These are phyloP conservation scores for Stephania cephalantha DNA, from an alignment of 164 flowering plant species.

Conservation along the genomic window DNA sequence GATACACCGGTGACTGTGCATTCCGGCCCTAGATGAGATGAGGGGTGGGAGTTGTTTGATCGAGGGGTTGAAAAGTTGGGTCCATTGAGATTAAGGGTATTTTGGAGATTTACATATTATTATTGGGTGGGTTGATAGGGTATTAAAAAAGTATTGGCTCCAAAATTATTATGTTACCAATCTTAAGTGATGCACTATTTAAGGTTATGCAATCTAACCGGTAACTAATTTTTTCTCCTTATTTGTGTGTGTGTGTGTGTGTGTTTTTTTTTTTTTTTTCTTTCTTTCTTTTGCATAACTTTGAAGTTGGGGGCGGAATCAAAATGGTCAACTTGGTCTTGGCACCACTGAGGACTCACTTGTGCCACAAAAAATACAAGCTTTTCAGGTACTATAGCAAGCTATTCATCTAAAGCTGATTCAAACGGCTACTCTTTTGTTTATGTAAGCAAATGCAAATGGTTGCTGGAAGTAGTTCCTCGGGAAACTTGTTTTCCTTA, in stretches of 20 bases:
- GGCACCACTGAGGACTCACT: slow-evolving; percentile 86
- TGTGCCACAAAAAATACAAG: slow-evolving; percentile 80
- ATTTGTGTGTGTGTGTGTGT: neutral
- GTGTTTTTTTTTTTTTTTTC: too few relatives aligned
- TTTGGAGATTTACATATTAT: too few relatives aligned
- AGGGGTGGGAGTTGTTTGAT: too few relatives aligned
- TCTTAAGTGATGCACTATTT: neutral
- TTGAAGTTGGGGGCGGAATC: slow-evolving; percentile 91
- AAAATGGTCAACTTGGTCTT: slow-evolving; percentile 98
- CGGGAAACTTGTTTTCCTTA: neutral
- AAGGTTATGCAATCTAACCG: too few relatives aligned
- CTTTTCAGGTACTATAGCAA: slow-evolving; percentile 60
- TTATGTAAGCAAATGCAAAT: neutral
- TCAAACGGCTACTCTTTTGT: neutral
- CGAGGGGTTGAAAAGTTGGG: too few relatives aligned
- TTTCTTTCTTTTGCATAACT: neutral
- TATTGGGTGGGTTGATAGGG: too few relatives aligned
- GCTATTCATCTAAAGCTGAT: slow-evolving; percentile 4
- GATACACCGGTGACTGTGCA: too few relatives aligned
- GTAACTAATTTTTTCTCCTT: neutral
- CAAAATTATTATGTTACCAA: too few relatives aligned
- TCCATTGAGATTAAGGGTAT: too few relatives aligned
- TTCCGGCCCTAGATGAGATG: too few relatives aligned
- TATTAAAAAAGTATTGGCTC: too few relatives aligned
- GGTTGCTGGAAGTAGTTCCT: neutral